phyloP scores from a whole-genome alignment of 306 rosid genomes.

The Betula pendula region DNA sequence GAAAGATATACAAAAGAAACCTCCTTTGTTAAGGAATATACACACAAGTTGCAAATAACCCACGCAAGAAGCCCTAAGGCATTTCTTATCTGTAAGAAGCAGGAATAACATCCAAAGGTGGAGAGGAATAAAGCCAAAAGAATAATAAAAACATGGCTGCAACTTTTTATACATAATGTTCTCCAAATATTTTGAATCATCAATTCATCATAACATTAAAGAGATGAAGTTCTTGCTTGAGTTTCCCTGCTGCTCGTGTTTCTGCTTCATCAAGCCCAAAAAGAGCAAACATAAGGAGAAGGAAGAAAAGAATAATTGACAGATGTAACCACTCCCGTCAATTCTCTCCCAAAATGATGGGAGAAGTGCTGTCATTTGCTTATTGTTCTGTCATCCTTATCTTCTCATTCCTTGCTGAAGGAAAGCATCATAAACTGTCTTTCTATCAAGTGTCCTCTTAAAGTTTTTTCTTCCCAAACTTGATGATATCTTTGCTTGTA shows the following conservation, averaged over 20 bases:
- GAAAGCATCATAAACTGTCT: constrained; percentile 11
- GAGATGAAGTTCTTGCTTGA: constrained; percentile 58
- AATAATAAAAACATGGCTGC: background rate
- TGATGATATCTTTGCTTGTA: constrained; percentile 23
- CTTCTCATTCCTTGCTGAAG: constrained; percentile 20
- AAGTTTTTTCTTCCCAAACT: constrained; percentile 23
- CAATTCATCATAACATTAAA: constrained; percentile 22
- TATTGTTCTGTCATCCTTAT: constrained; percentile 1
- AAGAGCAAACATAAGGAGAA: constrained; percentile 45
- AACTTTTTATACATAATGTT: too few relatives aligned
- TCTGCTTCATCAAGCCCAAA: constrained; percentile 51
- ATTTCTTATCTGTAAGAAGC: constrained; percentile 29
- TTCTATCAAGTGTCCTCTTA: constrained; percentile 7
- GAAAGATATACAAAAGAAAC: too few relatives aligned
- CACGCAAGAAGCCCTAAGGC: constrained; percentile 5
- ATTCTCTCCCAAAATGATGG: constrained; percentile 17
- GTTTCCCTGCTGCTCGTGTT: constrained; percentile 62
- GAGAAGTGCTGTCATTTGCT: constrained; percentile 11
- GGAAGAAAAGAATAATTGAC: constrained; percentile 42
- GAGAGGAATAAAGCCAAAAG: background rate
- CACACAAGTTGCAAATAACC: too few relatives aligned
- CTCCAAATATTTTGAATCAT: constrained; percentile 23
- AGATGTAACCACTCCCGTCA: constrained; percentile 9
- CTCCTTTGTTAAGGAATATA: too few relatives aligned
- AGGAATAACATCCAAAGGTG: constrained; percentile 24